A percentile compares a stretch with the other conserved stretches of the same genome.
Evolutionary conservation across 2,329 filamentous ascomycete species (phyloP).

Genomic region (Sphaerulina musiva): DNA sequence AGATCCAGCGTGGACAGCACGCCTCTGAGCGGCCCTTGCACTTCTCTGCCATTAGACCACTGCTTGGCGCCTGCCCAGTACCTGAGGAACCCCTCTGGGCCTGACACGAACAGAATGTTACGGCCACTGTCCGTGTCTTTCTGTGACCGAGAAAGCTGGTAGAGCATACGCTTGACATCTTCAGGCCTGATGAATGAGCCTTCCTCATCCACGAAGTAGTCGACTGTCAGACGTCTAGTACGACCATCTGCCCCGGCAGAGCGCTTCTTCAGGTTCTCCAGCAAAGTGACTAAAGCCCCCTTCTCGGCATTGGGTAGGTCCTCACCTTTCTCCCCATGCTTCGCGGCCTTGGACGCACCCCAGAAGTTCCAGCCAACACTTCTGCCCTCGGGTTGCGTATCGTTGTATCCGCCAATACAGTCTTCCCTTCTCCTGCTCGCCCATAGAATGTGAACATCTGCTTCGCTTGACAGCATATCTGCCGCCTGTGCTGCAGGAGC

Average conservation of each 20-base stretch:
- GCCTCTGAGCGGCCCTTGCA: slow-evolving; percentile 68
- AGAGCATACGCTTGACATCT: slow-evolving; percentile 31
- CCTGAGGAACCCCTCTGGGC: slow-evolving; percentile 81
- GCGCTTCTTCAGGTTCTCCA: slow-evolving; percentile 53
- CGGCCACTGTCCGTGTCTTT: slow-evolving; percentile 33
- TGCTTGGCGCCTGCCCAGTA: slow-evolving; percentile 73
- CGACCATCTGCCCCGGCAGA: slow-evolving; percentile 3
- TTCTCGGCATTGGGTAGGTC: slow-evolving; percentile 25
- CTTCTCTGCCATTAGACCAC: slow-evolving; percentile 65
- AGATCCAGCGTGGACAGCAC: slow-evolving; percentile 56
- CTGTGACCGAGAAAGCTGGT: slow-evolving; percentile 24
- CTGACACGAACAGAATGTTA: slow-evolving; percentile 75
- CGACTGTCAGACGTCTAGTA: slow-evolving; percentile 50
- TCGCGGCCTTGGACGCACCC: slow-evolving; percentile 5
- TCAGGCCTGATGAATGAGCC: slow-evolving; percentile 52
- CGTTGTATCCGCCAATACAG: slow-evolving; percentile 54
- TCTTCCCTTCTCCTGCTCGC: slow-evolving; percentile 64
- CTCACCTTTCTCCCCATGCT: not conserved
- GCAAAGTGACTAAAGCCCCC: slow-evolving; percentile 53
- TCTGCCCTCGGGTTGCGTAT: slow-evolving; percentile 34
- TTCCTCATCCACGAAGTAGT: slow-evolving; percentile 80
- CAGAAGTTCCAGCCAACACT: slow-evolving; percentile 18
- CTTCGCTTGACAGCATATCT: slow-evolving; percentile 47
- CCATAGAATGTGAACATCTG: slow-evolving; percentile 68
- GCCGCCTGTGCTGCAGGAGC: slow-evolving; percentile 81